phyloP scores from a whole-genome alignment of 2,329 filamentous ascomycete genomes.

The Ceratocystis cacaofunesta region DNA sequence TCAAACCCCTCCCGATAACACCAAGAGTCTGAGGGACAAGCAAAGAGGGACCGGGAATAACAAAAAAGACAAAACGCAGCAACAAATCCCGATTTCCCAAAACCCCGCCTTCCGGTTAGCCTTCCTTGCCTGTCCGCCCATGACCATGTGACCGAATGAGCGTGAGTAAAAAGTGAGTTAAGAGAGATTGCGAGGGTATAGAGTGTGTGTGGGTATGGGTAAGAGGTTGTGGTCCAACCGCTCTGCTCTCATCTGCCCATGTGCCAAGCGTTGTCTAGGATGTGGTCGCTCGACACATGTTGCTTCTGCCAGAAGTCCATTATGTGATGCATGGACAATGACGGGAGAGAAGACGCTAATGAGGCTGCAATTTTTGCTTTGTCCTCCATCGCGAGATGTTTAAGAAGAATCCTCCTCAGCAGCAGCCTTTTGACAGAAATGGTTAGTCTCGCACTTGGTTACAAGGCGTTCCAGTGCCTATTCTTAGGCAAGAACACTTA shows the following conservation, averaged over 20 bases:
- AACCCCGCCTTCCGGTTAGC: slow-evolving; percentile 1
- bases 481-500: slow-evolving; percentile 33
- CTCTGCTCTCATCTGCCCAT: neutral
- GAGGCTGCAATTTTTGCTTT: no score
- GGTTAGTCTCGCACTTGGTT: no score
- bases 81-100: slow-evolving; percentile 7
- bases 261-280: slow-evolving; percentile 10
- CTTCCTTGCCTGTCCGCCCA: neutral
- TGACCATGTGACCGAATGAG: slow-evolving; percentile 12
- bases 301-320: neutral
- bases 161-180: neutral
- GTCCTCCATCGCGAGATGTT: slow-evolving; percentile 5
- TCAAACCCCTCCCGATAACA: neutral
- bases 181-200: neutral
- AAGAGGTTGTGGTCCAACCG: neutral
- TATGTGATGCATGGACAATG: neutral
- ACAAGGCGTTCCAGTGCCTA: neutral
- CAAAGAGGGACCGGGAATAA: neutral
- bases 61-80: slow-evolving; percentile 1
- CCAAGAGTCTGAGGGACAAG: neutral
- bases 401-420: slow-evolving; percentile 21
- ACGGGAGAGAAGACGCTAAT: neutral
- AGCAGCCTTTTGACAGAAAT: slow-evolving; percentile 16
- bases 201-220: neutral
- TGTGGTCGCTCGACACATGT: slow-evolving; percentile 7